Evolutionary conservation across 495 filamentous ascomycete genomes (phyloP), one percentile per base, ranked within the genome.

Genomic region (Gamarada debralockiae): DNA sequence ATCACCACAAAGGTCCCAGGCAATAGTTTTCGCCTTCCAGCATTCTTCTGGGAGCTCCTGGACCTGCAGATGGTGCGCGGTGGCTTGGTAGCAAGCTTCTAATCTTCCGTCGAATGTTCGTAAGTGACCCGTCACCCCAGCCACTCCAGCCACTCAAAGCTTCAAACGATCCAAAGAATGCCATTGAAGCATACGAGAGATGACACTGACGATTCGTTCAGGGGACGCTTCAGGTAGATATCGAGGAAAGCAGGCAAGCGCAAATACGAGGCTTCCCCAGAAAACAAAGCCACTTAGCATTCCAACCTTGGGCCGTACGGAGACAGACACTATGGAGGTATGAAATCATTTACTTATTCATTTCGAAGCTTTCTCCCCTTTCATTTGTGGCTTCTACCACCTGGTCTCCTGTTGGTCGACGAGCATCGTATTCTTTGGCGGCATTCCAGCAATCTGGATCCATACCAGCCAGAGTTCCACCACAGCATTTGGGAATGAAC

Each of bases 271-370:
- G 6, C 4, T 21, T 43, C 18, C 40, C 17, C 4, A 18, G 40
- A 23, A 14, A 21, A 43, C 15, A 43, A 13, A 43, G 40, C 40
- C 40, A 13, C 40, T 2, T 4, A 29, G 18, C 44, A 47, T 47
- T 47, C 25, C 44, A 17, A 29, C 37, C 7, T 29, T 14, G 1
- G 18, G 27, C n/a, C 25, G 14, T 5, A 47, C 44, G 10, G 14
- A n/a, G 27, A n/a, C 24, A 5, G 12, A 13, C 27, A 33, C 44
- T 8, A 47, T 47, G 44, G 44, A 47, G 44, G 44, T 47, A 47
- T 33, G 44, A 22, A 18, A 33, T 47, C n/a, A 29, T 33, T 47
- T 33, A 33, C 18, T 47, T 18, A 5, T 33, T 23, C 37, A 29
- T 29, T 29, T 29, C 27, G 6, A 5, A 18, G 14, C 5, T 4